Base-by-base conservation (phyloP, 257 asterid genomes). In the Datura wrightii region DNA sequence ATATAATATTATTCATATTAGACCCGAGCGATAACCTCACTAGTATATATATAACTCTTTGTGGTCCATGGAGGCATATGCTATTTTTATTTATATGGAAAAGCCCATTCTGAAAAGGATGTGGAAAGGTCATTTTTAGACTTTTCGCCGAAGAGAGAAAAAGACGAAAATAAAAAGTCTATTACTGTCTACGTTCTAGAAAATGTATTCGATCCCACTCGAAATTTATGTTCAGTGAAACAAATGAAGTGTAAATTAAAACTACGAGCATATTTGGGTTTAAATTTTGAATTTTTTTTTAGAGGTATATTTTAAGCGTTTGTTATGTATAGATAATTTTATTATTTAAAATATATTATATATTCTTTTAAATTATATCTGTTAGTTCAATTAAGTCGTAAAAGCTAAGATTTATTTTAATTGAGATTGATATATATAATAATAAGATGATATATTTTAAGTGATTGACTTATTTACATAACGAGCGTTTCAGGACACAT, bases 401-500 rank as follows among this genome's bases (percentile, higher is more conserved):
- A 2, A 50, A 50, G 9, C 0, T 50, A 3, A 50, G 10, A 3
- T 10, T 50, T 50, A 0, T 50, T 50, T 3, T 3, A 9, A 50
- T 50, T 9, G 10, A 62, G 3, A 0, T 4, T 60, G 3, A 24
- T 24, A 8, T 60, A 3, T 60, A 60, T 60, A 10, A 4, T 62
- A 9, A 62, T 1, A 24, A 1, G 8, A n/a, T n/a, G 10, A n/a
- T 3, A 59, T 59, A 59, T 58, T 58, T 59, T n/a, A 18, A 59
- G 18, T n/a, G 0, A n/a, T n/a, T n/a, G n/a, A 59, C 66, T 59
- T 59, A 8, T 59, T 50, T 8, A 59, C 0, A 0, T 19, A 1
- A 8, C n/a, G 10, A n/a, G 19, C 1, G 3, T 59, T 19, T 59
- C 1, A 59, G 14, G n/a, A 59, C 8, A 59, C 0, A 0, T 0